Conservation (phyloP, 108 stramenopile species). For the Nitzschia palea region DNA sequence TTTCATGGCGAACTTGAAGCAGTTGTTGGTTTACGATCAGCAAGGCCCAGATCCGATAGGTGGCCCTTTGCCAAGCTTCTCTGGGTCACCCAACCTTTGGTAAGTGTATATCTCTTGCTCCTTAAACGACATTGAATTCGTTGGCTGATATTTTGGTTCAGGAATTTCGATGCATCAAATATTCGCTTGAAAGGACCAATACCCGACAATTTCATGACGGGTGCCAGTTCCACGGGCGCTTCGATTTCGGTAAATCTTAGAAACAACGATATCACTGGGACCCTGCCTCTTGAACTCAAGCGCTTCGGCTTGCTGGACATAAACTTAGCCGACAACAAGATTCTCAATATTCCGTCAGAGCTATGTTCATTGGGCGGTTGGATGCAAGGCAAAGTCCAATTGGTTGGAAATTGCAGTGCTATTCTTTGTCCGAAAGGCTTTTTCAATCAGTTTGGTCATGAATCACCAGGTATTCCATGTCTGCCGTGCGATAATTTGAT, state of each 20-base stretch:
- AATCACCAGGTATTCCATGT: slow-evolving; percentile 22
- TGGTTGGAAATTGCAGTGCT: slow-evolving; percentile 53
- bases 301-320: slow-evolving; percentile 43
- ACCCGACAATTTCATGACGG: slow-evolving; percentile 57
- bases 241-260: slow-evolving; percentile 41
- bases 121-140: background rate
- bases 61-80: slow-evolving; percentile 56
- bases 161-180: slow-evolving; percentile 56
- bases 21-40: slow-evolving; percentile 49
- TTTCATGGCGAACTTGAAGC: slow-evolving; percentile 41
- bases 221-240: slow-evolving; percentile 16
- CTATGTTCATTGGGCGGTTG: slow-evolving; percentile 48
- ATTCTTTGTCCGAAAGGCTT: slow-evolving; percentile 52
- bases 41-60: slow-evolving; percentile 37
- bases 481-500: slow-evolving; percentile 36
- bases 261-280: slow-evolving; percentile 59
- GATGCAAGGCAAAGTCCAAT: slow-evolving; percentile 53
- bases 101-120: slow-evolving; percentile 2
- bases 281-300: slow-evolving; percentile 34
- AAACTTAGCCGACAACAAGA: slow-evolving; percentile 51
- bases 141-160: background rate
- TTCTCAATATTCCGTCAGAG: slow-evolving; percentile 31
- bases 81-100: slow-evolving; percentile 41
- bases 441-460: slow-evolving; percentile 41
- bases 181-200: slow-evolving; percentile 65